Evolutionary conservation across 257 asterid species (phyloP).

Genomic region (Przewalskia tangutica): DNA sequence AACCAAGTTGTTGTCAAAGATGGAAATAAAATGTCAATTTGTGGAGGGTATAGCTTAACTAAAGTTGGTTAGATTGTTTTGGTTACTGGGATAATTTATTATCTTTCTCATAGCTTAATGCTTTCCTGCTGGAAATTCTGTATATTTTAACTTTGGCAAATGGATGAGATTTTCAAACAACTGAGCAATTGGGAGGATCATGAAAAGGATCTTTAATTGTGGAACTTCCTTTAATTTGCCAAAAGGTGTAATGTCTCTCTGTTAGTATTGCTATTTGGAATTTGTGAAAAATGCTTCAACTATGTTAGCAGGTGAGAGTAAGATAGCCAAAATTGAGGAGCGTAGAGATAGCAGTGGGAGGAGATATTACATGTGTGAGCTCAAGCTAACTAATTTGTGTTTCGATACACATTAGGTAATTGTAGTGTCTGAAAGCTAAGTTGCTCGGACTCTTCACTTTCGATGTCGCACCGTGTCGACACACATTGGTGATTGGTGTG

Average conservation of each 20-base stretch:
- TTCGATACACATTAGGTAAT: not conserved
- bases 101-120: not conserved
- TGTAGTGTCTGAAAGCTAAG: not conserved
- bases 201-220: not conserved
- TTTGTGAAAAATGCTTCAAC: not conserved
- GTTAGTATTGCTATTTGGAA: not conserved
- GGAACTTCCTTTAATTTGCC: not conserved
- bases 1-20: not conserved
- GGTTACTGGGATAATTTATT: not conserved
- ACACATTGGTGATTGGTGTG: no score
- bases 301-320: not conserved
- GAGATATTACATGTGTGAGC: not conserved
- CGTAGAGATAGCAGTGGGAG: not conserved
- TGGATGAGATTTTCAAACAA: not conserved
- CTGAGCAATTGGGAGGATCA: not conserved
- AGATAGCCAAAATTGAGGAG: not conserved
- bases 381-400: not conserved
- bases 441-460: no score
- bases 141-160: not conserved
- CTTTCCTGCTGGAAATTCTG: not conserved
- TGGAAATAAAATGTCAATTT: not conserved
- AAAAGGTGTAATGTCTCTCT: not conserved
- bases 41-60: not conserved
- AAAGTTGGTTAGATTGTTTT: not conserved
- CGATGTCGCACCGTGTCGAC: no score